Conservation (phyloP, 345 rosid genomes). For the Melaleuca quinquenervia region DNA sequence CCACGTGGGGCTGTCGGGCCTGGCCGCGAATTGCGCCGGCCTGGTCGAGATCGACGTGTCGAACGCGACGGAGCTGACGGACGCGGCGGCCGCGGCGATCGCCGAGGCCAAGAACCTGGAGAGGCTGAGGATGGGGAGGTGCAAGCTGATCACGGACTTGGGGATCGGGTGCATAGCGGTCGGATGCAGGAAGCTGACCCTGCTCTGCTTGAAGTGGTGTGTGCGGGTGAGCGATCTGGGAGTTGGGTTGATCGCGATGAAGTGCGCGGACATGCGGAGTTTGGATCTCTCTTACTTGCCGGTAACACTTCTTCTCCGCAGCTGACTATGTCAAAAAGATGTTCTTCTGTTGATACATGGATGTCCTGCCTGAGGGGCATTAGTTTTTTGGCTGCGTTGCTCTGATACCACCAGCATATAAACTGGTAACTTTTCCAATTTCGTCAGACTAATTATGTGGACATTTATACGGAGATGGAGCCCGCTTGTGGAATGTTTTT, state of each 20-base stretch:
- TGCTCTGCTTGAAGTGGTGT: constrained; percentile 63
- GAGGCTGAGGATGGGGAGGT: constrained; percentile 54
- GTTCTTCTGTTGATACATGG: not conserved
- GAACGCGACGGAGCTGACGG: constrained; percentile 35
- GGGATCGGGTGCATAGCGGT: constrained; percentile 62
- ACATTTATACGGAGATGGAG: not conserved
- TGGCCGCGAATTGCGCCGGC: constrained; percentile 34
- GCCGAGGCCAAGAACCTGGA: constrained; percentile 54
- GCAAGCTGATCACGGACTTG: constrained; percentile 59
- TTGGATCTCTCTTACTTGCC: constrained; percentile 67
- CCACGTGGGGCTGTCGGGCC: constrained; percentile 22
- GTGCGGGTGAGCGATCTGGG: constrained; percentile 56
- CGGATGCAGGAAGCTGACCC: constrained; percentile 47
- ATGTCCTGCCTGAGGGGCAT: not conserved
- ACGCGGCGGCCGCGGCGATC: constrained; percentile 33
- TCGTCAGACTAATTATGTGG: not conserved
- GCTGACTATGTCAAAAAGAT: not conserved
- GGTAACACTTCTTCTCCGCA: constrained; percentile 13
- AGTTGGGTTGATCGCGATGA: constrained; percentile 49
- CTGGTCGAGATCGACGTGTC: constrained; percentile 48
- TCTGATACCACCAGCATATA: not conserved
- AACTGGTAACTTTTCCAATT: not conserved
- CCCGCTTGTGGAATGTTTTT: not conserved
- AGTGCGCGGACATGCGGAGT: constrained; percentile 45
- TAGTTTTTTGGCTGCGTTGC: not conserved